Base-by-base conservation (phyloP, 2,329 filamentous ascomycete genomes). In the Trichoderma cornu-damae region DNA sequence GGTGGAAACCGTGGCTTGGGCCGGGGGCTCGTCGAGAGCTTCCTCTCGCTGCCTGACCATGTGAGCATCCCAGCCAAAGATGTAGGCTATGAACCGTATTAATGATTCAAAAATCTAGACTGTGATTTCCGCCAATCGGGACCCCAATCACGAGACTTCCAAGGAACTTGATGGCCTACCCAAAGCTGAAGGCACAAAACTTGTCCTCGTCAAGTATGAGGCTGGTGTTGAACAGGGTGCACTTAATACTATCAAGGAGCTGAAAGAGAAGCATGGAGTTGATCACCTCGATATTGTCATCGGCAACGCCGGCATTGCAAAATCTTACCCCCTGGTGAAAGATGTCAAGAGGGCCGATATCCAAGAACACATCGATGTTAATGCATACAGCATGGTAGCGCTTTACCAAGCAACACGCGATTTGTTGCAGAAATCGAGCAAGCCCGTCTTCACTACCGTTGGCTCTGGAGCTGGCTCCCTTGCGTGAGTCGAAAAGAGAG, bases 251-350 rank as follows among this genome's bases (percentile, higher is more conserved):
- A 59, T 35, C 6, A 34, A 35, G 2, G n/a, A n/a, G 18, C 11
- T 50, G 2, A 28, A 40, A 28, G 9, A 28, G 6, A 24, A 44
- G 72, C 3, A 63, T 67, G 11, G 55, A 26, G 16, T 78, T 61
- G 59, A 62, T 12, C 64, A 71, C 16, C 66, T 83, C 14, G 79
- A 82, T 43, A 65, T 79, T 6, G 71, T 83, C 3, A 73, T 83
- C 60, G 76, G 75, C 58, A 83, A 82, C 58, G 79, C 79, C 0
- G 79, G 74, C 1, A 71, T 76, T 18, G 64, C 63, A n/a, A 65
- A 66, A 8, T 61, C 65, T 37, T 70, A 68, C 55, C 66, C 63
- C 1, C 62, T 65, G 1, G 67, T 71, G 0, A 51, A 62, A 6
- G 63, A 67, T 18, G 73, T 51, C 30, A 70, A 63, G 5, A 61